These are phyloP conservation scores for Nannochloropsis salina DNA, from an alignment of 108 stramenopile genomes.

Conservation along the genomic window DNA sequence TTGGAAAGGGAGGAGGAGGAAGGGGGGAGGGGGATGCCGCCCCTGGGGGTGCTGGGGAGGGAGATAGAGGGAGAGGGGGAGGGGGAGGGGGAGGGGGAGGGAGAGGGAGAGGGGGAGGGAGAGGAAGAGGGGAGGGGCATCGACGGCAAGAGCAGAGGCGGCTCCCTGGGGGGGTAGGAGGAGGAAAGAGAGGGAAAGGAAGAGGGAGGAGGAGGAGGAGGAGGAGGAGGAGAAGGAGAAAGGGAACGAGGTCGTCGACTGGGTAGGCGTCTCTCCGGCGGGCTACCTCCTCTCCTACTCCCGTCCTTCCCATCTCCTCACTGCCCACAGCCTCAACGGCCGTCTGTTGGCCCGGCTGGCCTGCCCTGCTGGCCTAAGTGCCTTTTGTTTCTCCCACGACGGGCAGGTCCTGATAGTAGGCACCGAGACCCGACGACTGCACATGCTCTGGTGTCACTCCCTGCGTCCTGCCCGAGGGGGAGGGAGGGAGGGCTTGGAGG, in stretches of 20 bases:
- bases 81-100: neutral
- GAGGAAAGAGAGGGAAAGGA: too few relatives aligned
- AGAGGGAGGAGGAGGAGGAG: neutral
- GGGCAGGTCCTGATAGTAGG: neutral
- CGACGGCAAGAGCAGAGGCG: too few relatives aligned
- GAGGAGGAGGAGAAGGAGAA: neutral
- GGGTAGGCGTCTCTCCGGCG: neutral
- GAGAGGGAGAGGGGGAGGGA: too few relatives aligned
- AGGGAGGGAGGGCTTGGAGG: neutral
- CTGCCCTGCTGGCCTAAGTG: conserved; percentile 44
- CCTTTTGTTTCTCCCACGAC: neutral
- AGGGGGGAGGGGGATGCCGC: neutral
- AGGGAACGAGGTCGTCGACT: neutral
- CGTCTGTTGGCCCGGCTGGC: neutral
- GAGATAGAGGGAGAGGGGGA: neutral
- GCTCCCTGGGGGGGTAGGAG: too few relatives aligned
- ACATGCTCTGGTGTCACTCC: neutral
- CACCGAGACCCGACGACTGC: neutral
- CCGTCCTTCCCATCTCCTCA: neutral
- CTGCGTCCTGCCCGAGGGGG: neutral
- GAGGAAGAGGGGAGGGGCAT: too few relatives aligned
- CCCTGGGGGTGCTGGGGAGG: neutral
- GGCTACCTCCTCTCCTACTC: conserved; percentile 11
- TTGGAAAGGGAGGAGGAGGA: neutral
- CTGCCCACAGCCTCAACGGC: neutral